A percentile compares a stretch with the other conserved stretches of the same genome.
Evolutionary conservation across 2,329 filamentous ascomycete species (phyloP).

Genomic region (Plenodomus biglobosus): DNA sequence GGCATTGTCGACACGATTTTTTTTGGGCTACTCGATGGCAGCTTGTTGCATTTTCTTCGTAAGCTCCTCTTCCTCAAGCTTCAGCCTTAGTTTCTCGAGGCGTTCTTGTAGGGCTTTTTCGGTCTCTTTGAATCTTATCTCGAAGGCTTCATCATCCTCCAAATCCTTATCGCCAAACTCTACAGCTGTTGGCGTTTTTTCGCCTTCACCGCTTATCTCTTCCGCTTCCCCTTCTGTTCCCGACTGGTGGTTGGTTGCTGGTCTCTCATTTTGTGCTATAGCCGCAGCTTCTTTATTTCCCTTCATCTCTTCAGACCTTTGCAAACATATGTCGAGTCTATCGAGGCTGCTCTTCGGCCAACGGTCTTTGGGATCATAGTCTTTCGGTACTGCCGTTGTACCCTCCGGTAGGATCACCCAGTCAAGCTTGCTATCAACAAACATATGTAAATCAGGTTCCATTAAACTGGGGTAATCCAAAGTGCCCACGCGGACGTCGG

Average conservation of each 20-base stretch:
- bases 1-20: background rate
- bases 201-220: conserved; percentile 15
- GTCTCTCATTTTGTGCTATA: background rate
- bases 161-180: conserved; percentile 13
- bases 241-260: background rate
- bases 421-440: conserved; percentile 30
- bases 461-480: conserved; percentile 33
- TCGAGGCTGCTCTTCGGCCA: conserved; percentile 37
- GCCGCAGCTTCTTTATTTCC: background rate
- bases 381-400: conserved; percentile 16
- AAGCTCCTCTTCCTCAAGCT: conserved; percentile 20
- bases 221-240: conserved; percentile 4
- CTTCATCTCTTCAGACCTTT: conserved; percentile 7
- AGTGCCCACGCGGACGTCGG: conserved; percentile 26
- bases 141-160: conserved; percentile 37
- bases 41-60: background rate
- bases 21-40: background rate
- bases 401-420: conserved; percentile 32
- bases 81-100: conserved; percentile 33
- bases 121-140: conserved; percentile 27
- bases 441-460: conserved; percentile 36
- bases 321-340: conserved; percentile 22
- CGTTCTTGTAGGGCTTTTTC: conserved; percentile 33
- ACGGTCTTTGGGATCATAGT: conserved; percentile 9
- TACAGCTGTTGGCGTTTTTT: conserved; percentile 37